Evolutionary conservation across 495 filamentous ascomycete genomes (phyloP).

Genomic region (Diplogelasinospora grovesii): DNA sequence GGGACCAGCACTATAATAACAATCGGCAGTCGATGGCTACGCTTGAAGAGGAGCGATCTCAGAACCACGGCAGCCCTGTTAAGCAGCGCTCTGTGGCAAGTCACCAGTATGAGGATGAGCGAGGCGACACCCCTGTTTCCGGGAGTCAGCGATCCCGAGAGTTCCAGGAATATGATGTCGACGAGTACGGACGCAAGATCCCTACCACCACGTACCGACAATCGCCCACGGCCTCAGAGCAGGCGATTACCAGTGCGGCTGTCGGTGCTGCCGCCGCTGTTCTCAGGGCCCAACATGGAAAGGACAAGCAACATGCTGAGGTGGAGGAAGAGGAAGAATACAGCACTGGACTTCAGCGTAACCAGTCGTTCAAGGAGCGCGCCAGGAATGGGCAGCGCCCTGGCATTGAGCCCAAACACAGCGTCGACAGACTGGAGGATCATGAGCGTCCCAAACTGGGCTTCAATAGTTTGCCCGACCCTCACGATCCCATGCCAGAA

Average conservation of each 20-base stretch:
- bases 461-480: constrained; percentile 56
- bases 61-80: constrained; percentile 26
- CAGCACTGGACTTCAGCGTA: constrained; percentile 35
- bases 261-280: constrained; percentile 43
- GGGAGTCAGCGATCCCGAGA: constrained; percentile 24
- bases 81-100: constrained; percentile 31
- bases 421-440: constrained; percentile 56
- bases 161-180: constrained; percentile 42
- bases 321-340: constrained; percentile 24
- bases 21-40: constrained; percentile 33
- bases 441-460: constrained; percentile 51
- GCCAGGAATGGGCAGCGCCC: constrained; percentile 40
- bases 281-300: constrained; percentile 29
- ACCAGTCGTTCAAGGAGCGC: constrained; percentile 52
- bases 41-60: constrained; percentile 21
- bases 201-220: constrained; percentile 32
- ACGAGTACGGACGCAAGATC: constrained; percentile 49
- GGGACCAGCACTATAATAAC: constrained; percentile 25
- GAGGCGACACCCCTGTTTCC: constrained; percentile 18
- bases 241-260: constrained; percentile 46
- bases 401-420: constrained; percentile 70
- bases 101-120: constrained; percentile 21
- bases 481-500: constrained; percentile 60
- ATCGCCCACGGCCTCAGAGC: constrained; percentile 43
- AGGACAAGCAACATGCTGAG: constrained; percentile 29